phyloP scores from a whole-genome alignment of 2,329 filamentous ascomycete genomes.

The Aspergillus sp. region DNA sequence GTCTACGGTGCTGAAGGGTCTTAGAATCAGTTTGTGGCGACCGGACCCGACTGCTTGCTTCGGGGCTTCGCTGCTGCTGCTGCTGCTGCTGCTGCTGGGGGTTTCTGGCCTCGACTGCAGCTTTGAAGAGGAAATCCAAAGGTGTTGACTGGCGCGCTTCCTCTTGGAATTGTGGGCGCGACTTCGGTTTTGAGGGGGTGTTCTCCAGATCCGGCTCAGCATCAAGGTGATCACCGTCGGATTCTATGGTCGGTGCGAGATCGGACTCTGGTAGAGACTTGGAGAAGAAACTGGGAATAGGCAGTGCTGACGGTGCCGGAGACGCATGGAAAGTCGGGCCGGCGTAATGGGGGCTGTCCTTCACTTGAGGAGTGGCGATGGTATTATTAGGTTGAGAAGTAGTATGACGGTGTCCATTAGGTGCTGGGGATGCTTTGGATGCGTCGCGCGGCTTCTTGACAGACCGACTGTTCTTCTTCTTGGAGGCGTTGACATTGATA shows the following conservation, averaged over 20 bases:
- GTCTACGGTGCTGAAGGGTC: slow-evolving; percentile 44
- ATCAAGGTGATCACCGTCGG: slow-evolving; percentile 44
- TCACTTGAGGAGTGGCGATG: slow-evolving; percentile 46
- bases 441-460: slow-evolving; percentile 38
- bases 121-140: slow-evolving; percentile 86
- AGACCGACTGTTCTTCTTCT: slow-evolving; percentile 40
- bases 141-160: slow-evolving; percentile 66
- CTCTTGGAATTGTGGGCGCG: slow-evolving; percentile 34
- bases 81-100: slow-evolving; percentile 57
- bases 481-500: slow-evolving; percentile 30
- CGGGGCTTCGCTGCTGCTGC: slow-evolving; percentile 48
- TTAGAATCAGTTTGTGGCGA: slow-evolving; percentile 51
- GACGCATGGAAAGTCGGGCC: slow-evolving; percentile 95
- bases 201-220: slow-evolving; percentile 36
- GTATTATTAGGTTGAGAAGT: slow-evolving; percentile 32
- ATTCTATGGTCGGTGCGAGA: slow-evolving; percentile 35
- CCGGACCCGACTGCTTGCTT: slow-evolving; percentile 45
- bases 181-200: slow-evolving; percentile 49
- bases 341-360: slow-evolving; percentile 63
- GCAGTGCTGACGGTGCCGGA: slow-evolving; percentile 84
- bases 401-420: slow-evolving; percentile 34
- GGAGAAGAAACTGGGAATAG: slow-evolving; percentile 84
- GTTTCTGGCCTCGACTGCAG: slow-evolving; percentile 68
- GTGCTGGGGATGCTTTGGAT: slow-evolving; percentile 28
- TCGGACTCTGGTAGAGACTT: slow-evolving; percentile 70